Evolutionary conservation across 306 rosid species (phyloP), one percentile per base, ranked within the genome.

Genomic region (Vigna reflexopilosa): DNA sequence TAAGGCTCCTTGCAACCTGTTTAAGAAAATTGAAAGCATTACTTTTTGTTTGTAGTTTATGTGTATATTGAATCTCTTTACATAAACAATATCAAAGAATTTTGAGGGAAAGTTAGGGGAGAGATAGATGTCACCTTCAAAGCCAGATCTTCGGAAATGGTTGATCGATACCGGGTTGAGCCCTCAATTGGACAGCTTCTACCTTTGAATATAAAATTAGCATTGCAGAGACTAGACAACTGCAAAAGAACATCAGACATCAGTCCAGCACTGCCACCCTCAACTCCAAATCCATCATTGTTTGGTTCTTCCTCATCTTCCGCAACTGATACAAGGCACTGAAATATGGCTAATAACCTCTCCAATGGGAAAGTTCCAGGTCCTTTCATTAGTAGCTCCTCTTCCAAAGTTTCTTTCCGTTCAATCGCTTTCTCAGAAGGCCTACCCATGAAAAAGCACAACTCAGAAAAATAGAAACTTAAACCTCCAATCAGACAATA

Each of bases 311-410:
- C 93, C 13, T 92, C 93, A 24, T 88, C 88, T 44, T 92, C 95
- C 45, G 85, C 85, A 30, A 89, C 89, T 14, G 98, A 92, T 30
- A 94, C 85, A 64, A 92, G 81, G 78, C 97, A 92, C 67, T 92
- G 98, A 85, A 92, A 95, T 80, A 95, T 92, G 85, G 98, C 98
- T 78, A 95, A 85, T 80, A 95, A 86, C 81, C 98, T 90, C 86
- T 95, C 98, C 69, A 95, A 34, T 78, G 98, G 98, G 80, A 92
- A 95, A 66, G 96, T 86, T 86, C 98, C 98, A 11, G 98, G 98
- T 61, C 97, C 97, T 89, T 92, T 95, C 96, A 86, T 86, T 50
- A 92, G 88, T 72, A 77, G 63, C 67, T 95, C 98, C 81, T 91
- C 92, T 83, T 95, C 95, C 72, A 84, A 90, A 73, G 73, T 86